Evolutionary conservation across 148 eudicot genomes (phyloP), one percentile per base, ranked within the genome.

Genomic region (Cornus kousa): DNA sequence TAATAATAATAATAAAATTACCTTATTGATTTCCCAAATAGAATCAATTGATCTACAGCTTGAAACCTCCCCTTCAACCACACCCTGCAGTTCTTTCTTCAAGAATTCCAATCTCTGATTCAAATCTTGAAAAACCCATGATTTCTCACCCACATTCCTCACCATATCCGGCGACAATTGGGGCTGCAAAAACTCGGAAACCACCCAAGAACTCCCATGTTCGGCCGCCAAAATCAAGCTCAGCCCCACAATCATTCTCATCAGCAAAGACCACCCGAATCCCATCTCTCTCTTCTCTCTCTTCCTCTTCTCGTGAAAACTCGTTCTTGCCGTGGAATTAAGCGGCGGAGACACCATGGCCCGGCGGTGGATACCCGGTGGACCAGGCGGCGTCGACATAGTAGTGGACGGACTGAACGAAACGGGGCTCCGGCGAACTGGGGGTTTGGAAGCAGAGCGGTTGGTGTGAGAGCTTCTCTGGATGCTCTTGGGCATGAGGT

Each of bases 11-110:
- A 66, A 74, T 24, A 32, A 40, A 68, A 62, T 17, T 50, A 91
- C 96, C 94, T 90, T 91, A 81, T 79, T 77, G 50, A 93, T 81
- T 79, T 83, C 77, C 98, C 98, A 91, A 19, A 23, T 22, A 81
- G 92, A 84, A 73, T 81, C 82, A 74, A 62, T 67, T 53, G 83
- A 80, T 67, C 65, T 79, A 71, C 90, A 89, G 75, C 85, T 82
- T 68, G 86, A 79, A 3, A 87, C 74, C 66, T 74, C 24, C 40
- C 75, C 85, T 65, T 77, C 81, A 62, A 86, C 69, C 77, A 83
- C 70, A 68, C 77, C 66, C 83, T 79, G 76, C 22, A 93, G 12
- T 39, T 78, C 83, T 66, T 82, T 83, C 81, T 85, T 82, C 75
- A 93, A 76, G 74, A 87, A 76, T 37, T 31, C 70, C 74, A 93